phyloP scores from a whole-genome alignment of 73 alveolate genomes.

The Uronychia setigera region DNA sequence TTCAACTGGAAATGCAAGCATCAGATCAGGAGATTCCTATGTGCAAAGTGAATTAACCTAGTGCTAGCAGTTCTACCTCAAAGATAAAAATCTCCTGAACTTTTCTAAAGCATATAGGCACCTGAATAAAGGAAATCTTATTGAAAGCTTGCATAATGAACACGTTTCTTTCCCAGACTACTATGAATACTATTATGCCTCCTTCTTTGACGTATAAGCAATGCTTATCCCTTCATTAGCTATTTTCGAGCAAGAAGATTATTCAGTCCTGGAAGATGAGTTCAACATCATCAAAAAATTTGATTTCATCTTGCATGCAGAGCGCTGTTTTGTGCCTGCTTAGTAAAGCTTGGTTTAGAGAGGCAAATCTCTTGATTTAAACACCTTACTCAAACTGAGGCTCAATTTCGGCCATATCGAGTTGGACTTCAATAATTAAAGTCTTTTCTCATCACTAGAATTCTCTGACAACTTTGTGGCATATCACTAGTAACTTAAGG shows the following conservation, averaged over 20 bases:
- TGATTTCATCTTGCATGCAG: background rate
- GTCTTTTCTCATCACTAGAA: background rate
- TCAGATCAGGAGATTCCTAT: background rate
- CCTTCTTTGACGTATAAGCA: background rate
- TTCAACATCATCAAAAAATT: background rate
- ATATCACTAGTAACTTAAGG: background rate
- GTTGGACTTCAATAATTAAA: background rate
- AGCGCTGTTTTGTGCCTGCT: background rate
- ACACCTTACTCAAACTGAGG: background rate
- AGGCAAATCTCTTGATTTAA: no score
- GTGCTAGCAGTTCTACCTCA: background rate
- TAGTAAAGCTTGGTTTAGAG: background rate
- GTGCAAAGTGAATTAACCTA: background rate
- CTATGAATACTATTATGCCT: background rate
- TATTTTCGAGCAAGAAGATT: background rate
- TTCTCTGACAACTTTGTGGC: background rate
- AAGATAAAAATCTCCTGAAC: background rate
- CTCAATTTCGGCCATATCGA: background rate
- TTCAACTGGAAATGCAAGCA: background rate
- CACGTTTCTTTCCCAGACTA: background rate
- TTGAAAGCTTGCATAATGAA: background rate
- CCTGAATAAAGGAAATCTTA: background rate
- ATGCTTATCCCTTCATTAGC: background rate
- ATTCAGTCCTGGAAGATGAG: background rate
- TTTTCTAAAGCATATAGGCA: background rate